phyloP scores from a whole-genome alignment of 441 rosid species.

The Breynia disticha region DNA sequence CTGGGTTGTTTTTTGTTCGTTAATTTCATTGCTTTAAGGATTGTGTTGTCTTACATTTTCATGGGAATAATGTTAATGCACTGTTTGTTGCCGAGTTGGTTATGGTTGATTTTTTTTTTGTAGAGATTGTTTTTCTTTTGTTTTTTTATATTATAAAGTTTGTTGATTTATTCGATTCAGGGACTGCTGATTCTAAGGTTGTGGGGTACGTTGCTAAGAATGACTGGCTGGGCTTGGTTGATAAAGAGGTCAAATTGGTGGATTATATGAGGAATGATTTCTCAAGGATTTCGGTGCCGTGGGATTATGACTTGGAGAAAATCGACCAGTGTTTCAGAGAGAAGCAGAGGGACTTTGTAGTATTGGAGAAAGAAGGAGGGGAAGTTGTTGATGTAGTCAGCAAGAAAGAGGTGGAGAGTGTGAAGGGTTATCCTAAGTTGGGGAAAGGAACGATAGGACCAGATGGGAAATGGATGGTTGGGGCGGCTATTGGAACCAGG shows the following conservation, averaged over 20 bases:
- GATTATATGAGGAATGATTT: constrained; percentile 48
- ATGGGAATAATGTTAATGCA: no score
- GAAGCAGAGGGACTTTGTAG: constrained; percentile 39
- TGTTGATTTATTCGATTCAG: constrained; percentile 19
- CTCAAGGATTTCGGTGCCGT: constrained; percentile 32
- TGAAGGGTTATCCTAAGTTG: constrained; percentile 58
- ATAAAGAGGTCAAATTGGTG: constrained; percentile 39
- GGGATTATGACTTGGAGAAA: constrained; percentile 44
- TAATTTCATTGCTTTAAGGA: no score
- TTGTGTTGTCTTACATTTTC: no score
- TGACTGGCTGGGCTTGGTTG: constrained; percentile 36
- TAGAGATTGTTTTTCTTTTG: neutral
- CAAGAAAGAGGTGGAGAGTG: constrained; percentile 64
- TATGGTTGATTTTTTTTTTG: neutral
- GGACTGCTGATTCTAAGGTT: constrained; percentile 36
- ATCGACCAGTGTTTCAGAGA: constrained; percentile 39
- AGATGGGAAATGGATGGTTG: constrained; percentile 81
- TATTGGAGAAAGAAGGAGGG: constrained; percentile 46
- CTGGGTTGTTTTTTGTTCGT: neutral
- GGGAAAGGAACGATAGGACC: constrained; percentile 55
- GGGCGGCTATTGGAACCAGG: constrained; percentile 82
- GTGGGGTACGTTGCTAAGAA: constrained; percentile 52
- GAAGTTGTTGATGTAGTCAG: constrained; percentile 55
- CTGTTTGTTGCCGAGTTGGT: no score
- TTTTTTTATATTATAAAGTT: neutral